These are phyloP conservation scores for Hygrophila difformis DNA, from an alignment of 257 asterid species.

Conservation along the genomic window DNA sequence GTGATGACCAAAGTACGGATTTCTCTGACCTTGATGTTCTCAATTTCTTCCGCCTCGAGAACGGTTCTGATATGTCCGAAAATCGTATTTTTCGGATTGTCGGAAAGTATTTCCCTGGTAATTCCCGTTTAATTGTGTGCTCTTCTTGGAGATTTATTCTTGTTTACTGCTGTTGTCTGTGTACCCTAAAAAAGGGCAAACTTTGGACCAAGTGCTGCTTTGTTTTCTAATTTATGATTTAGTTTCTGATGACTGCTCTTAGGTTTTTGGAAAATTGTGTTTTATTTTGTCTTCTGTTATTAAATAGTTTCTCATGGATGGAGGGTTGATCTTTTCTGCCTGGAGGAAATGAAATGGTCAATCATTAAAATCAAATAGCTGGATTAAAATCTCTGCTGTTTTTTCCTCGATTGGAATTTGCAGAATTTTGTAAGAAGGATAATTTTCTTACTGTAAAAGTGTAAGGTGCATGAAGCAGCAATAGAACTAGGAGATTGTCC, in stretches of 20 bases:
- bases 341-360: background rate
- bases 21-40: slow-evolving; percentile 83
- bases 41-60: slow-evolving; percentile 67
- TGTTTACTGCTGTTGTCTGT: background rate
- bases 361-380: too few species aligned
- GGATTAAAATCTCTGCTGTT: too few species aligned
- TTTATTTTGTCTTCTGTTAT: background rate
- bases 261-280: background rate
- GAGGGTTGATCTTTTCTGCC: background rate
- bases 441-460: too few species aligned
- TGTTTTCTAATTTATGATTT: background rate
- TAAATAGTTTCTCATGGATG: background rate
- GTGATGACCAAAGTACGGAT: slow-evolving; percentile 41
- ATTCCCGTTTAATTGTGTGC: background rate
- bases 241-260: background rate
- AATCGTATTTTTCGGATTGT: slow-evolving; percentile 78
- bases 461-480: too few species aligned
- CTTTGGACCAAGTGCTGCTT: background rate
- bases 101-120: slow-evolving; percentile 93
- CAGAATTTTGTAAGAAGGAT: too few species aligned
- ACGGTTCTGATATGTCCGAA: slow-evolving; percentile 60
- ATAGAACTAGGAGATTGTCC: background rate
- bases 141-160: background rate
- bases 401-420: background rate
- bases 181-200: background rate